These are phyloP conservation scores for Extremus antarcticus DNA, from an alignment of 495 filamentous ascomycete species.

Conservation along the genomic window DNA sequence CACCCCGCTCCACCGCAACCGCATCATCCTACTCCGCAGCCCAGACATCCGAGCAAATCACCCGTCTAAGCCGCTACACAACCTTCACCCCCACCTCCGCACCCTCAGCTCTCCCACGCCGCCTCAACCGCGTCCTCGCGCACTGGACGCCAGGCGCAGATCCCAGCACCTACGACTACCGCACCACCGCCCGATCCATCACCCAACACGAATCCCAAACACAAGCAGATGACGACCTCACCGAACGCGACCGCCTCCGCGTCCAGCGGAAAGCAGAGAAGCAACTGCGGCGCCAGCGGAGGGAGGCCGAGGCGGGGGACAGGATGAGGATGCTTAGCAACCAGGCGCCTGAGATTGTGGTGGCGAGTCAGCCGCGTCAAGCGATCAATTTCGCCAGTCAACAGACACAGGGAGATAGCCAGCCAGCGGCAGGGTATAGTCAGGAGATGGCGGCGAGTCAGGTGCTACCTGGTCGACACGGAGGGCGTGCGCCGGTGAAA, in stretches of 20 bases:
- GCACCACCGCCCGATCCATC: conserved; percentile 1
- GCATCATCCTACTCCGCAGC: conserved; percentile 4
- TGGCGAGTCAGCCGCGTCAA: conserved; percentile 13
- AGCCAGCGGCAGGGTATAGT: neutral
- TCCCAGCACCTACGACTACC: conserved; percentile 18
- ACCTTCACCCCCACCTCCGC: conserved; percentile 3
- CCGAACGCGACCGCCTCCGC: conserved; percentile 8
- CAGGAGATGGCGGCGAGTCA: conserved; percentile 22
- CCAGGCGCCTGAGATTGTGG: conserved; percentile 9
- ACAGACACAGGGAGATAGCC: conserved; percentile 1
- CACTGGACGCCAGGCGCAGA: conserved; percentile 19
- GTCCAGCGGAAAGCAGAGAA: conserved; percentile 7
- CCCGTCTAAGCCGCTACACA: conserved; percentile 16
- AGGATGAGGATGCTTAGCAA: conserved; percentile 3
- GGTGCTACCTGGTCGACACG: conserved; percentile 26
- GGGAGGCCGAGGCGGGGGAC: conserved; percentile 15
- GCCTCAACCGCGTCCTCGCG: conserved; percentile 7
- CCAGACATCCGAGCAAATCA: conserved; percentile 3
- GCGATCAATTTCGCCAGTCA: neutral
- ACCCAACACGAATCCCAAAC: conserved; percentile 1
- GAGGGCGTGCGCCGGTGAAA: conserved; percentile 21
- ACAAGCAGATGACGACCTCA: conserved; percentile 15
- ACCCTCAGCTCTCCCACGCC: conserved; percentile 7
- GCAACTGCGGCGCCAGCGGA: conserved; percentile 8
- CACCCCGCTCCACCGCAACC: conserved; percentile 13